Percentiles rank a stretch among this genome's conserved stretches.
Evolutionary conservation across 768 basidiomycete genomes (phyloP).

Genomic region (Neoboletus magnificus): DNA sequence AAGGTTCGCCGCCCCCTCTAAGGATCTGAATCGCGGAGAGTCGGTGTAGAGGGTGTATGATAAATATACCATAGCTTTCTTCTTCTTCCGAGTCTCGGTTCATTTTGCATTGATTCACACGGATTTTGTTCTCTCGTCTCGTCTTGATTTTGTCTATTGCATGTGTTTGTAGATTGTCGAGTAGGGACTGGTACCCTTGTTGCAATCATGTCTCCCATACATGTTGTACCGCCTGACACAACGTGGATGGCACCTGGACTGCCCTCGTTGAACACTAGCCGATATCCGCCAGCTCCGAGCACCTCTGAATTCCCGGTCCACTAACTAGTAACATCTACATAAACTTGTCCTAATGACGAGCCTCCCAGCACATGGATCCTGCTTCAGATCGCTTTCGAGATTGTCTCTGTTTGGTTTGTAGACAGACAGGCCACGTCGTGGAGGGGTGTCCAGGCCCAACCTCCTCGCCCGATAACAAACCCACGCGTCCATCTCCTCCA

Average conservation of each 20-base stretch:
- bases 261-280: neutral
- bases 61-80: neutral
- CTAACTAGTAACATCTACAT: neutral
- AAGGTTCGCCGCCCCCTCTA: slow-evolving; percentile 28
- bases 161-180: slow-evolving; percentile 15
- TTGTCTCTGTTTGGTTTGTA: slow-evolving; percentile 12
- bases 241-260: neutral
- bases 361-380: neutral
- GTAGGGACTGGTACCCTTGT: slow-evolving; percentile 26
- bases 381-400: neutral
- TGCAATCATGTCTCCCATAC: neutral
- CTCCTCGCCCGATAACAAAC: neutral
- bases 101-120: slow-evolving; percentile 16
- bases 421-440: slow-evolving; percentile 7
- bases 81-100: slow-evolving; percentile 8
- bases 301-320: neutral
- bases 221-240: neutral
- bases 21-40: neutral
- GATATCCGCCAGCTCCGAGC: neutral
- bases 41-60: slow-evolving; percentile 1
- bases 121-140: slow-evolving; percentile 15
- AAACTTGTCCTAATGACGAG: neutral
- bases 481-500: neutral
- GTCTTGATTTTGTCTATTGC: slow-evolving; percentile 12
- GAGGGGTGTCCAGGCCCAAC: neutral